Conservation (phyloP, 2,329 filamentous ascomycete genomes). For the Pseudofabraea citricarpa region DNA sequence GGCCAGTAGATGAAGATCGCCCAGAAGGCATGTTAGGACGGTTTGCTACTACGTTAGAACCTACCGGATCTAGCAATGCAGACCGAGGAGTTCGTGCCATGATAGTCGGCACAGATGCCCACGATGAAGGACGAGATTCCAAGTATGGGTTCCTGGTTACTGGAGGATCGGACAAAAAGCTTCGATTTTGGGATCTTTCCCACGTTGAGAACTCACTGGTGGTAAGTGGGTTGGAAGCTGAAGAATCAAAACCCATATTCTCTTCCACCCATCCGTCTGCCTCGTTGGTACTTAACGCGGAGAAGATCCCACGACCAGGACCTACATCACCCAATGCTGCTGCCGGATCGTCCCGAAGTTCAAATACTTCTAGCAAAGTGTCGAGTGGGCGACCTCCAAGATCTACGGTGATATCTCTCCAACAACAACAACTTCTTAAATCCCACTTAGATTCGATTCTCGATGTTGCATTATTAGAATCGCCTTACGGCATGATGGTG, state of each 20-base stretch:
- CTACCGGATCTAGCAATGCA: constrained; percentile 45
- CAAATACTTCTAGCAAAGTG: constrained; percentile 18
- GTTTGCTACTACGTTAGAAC: constrained; percentile 72
- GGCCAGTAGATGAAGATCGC: constrained; percentile 86
- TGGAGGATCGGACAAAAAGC: constrained; percentile 81
- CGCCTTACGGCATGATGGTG: constrained; percentile 88
- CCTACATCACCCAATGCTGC: constrained; percentile 26
- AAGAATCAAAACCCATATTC: constrained; percentile 72
- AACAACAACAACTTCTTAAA: constrained; percentile 81
- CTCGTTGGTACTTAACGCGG: constrained; percentile 61
- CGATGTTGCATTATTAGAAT: constrained; percentile 83
- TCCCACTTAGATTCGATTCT: constrained; percentile 84
- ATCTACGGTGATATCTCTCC: constrained; percentile 78
- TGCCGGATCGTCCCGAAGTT: constrained; percentile 21
- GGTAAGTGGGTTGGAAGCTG: constrained; percentile 70
- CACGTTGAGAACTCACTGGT: constrained; percentile 74
- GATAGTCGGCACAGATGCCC: constrained; percentile 64
- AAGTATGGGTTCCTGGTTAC: constrained; percentile 82
- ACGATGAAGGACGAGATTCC: constrained; percentile 66
- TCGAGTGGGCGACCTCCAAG: constrained; percentile 50
- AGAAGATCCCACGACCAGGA: constrained; percentile 33
- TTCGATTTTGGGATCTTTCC: constrained; percentile 89
- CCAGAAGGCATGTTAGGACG: constrained; percentile 81
- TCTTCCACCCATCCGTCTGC: constrained; percentile 57
- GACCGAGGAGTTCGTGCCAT: constrained; percentile 73